Conservation (phyloP, 768 basidiomycete species). For the Termitomyces sp. region DNA sequence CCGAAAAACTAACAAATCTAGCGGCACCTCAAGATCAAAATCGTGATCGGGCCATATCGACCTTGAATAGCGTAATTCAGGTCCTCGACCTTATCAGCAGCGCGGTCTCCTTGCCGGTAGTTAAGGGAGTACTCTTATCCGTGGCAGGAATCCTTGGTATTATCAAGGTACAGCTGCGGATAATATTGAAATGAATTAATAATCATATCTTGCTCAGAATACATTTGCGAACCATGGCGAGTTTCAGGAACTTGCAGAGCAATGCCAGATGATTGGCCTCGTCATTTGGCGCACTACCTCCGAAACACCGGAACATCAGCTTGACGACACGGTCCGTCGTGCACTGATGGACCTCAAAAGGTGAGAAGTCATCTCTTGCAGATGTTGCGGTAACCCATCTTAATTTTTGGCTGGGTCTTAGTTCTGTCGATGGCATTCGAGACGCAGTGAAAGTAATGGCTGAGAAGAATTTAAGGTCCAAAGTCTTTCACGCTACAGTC, state of each 20-base stretch:
- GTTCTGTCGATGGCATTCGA: background rate
- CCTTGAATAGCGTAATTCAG: too few relatives aligned
- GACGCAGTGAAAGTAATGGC: background rate
- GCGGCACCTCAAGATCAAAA: too few relatives aligned
- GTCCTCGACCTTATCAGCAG: too few relatives aligned
- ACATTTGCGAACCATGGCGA: constrained; percentile 6
- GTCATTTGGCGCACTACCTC: constrained; percentile 5
- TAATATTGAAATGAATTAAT: background rate
- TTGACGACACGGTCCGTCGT: background rate
- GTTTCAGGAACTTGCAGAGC: constrained; percentile 6
- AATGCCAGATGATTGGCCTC: constrained; percentile 9
- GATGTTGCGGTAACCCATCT: background rate
- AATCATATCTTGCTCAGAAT: background rate
- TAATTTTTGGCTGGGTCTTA: background rate
- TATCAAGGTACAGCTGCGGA: constrained; percentile 1
- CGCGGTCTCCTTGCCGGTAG: background rate
- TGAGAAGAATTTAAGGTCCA: background rate
- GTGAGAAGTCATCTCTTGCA: background rate
- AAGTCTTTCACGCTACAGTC: constrained; percentile 5
- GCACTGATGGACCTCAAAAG: background rate
- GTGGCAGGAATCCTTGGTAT: background rate
- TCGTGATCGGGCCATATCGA: too few relatives aligned
- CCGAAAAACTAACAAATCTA: too few relatives aligned
- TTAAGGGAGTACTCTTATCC: background rate
- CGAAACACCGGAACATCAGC: background rate